phyloP scores from a whole-genome alignment of 176 grass and related monocot species.

The Musa troglodytarum region DNA sequence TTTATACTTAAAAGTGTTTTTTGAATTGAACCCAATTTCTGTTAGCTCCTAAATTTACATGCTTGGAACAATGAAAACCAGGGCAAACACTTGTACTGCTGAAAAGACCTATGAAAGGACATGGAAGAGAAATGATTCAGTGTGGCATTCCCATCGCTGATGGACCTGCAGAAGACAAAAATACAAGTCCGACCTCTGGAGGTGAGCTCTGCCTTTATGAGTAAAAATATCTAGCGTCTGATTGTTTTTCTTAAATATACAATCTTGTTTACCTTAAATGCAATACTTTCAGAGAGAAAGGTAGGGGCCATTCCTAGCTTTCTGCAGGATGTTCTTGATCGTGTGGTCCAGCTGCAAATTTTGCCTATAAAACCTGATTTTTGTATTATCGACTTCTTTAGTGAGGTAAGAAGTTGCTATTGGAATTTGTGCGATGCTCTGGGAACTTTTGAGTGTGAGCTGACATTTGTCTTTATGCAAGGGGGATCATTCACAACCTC shows the following conservation, averaged over 20 bases:
- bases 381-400: slow-evolving; percentile 79
- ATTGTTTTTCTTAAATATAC: not conserved
- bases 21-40: not conserved
- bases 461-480: slow-evolving; percentile 12
- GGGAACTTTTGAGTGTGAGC: not conserved
- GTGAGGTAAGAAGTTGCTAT: slow-evolving; percentile 47
- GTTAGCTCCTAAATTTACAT: not conserved
- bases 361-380: slow-evolving; percentile 76
- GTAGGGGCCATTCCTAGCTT: slow-evolving; percentile 60
- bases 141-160: slow-evolving; percentile 57
- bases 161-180: slow-evolving; percentile 57
- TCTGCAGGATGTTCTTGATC: slow-evolving; percentile 53
- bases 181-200: slow-evolving; percentile 22
- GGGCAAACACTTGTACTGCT: slow-evolving; percentile 63
- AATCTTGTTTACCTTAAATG: slow-evolving; percentile 10
- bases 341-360: slow-evolving; percentile 18
- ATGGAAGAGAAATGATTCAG: slow-evolving; percentile 93
- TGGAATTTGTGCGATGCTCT: not conserved
- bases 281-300: slow-evolving; percentile 46
- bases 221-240: not conserved
- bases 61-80: slow-evolving; percentile 24
- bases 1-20: not conserved
- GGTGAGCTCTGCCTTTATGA: slow-evolving; percentile 11
- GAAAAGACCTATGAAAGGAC: slow-evolving; percentile 79
- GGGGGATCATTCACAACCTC: slow-evolving; percentile 42